phyloP scores from a whole-genome alignment of 148 eudicot species.

The Cornus florida region DNA sequence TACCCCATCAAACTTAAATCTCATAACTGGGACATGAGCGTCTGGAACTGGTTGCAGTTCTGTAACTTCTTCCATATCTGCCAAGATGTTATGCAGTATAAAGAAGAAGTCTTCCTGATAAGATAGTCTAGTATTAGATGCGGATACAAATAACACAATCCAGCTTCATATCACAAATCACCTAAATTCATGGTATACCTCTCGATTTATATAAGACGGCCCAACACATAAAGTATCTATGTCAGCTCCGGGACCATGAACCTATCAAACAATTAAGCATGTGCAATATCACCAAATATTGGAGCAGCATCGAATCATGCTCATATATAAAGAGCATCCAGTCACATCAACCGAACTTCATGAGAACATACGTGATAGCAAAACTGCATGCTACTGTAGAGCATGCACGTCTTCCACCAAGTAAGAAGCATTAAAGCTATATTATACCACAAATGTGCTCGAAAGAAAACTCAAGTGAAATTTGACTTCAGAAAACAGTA shows the following conservation, averaged over 20 bases:
- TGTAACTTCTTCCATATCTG: slow-evolving; percentile 69
- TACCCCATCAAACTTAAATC: slow-evolving; percentile 74
- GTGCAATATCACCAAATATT: not conserved
- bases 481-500: not conserved
- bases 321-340: not conserved
- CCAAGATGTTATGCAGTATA: slow-evolving; percentile 47
- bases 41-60: slow-evolving; percentile 85
- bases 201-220: slow-evolving; percentile 79
- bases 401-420: not conserved
- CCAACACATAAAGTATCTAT: slow-evolving; percentile 84
- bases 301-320: not conserved
- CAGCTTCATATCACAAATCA: not conserved
- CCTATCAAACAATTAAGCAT: slow-evolving; percentile 36
- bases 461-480: not conserved
- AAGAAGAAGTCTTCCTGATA: slow-evolving; percentile 71
- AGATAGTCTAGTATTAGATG: slow-evolving; percentile 2
- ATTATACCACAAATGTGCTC: not conserved
- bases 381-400: not conserved
- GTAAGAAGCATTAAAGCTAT: not conserved
- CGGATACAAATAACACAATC: not conserved
- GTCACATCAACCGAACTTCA: not conserved
- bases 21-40: slow-evolving; percentile 93
- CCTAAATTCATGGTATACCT: slow-evolving; percentile 35
- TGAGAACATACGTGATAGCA: not conserved
- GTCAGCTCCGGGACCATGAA: slow-evolving; percentile 90